Evolutionary conservation across 2,329 filamentous ascomycete species (phyloP).

Genomic region (Coccinonectria pachysandricola): DNA sequence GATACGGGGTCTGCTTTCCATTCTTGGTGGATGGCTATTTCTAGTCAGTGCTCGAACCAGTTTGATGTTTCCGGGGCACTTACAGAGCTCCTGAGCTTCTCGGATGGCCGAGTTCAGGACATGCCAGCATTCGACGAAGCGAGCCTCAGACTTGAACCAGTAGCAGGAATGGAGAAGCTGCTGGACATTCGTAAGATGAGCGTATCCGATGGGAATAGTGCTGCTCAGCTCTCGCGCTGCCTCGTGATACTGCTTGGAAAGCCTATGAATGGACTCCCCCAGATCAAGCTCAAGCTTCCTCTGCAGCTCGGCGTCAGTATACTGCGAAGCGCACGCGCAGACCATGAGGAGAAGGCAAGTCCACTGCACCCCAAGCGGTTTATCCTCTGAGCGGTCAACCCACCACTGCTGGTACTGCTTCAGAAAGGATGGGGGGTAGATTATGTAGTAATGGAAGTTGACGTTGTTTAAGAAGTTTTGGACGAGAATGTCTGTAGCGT

Average conservation of each 20-base stretch:
- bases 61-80: neutral
- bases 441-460: constrained; percentile 30
- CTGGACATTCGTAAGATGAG: constrained; percentile 25
- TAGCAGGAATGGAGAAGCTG: constrained; percentile 27
- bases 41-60: constrained; percentile 2
- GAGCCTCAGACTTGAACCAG: constrained; percentile 28
- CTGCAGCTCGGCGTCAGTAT: constrained; percentile 21
- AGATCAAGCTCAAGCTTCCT: constrained; percentile 23
- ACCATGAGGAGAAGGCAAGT: constrained; percentile 28
- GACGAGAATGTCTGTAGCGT: constrained; percentile 23
- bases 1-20: constrained; percentile 14
- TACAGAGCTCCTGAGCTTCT: constrained; percentile 27
- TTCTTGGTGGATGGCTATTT: constrained; percentile 23
- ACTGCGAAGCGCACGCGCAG: constrained; percentile 28
- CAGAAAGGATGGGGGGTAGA: constrained; percentile 26
- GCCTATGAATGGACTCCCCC: constrained; percentile 16
- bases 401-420: constrained; percentile 29
- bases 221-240: constrained; percentile 23
- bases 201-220: constrained; percentile 23
- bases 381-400: constrained; percentile 17
- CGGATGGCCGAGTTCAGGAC: constrained; percentile 25
- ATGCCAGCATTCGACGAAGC: constrained; percentile 28
- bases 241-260: constrained; percentile 24
- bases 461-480: constrained; percentile 28
- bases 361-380: constrained; percentile 26